These are phyloP conservation scores for Fomitopsis betulina DNA, from an alignment of 1,284 basidiomycete species.

Conservation along the genomic window DNA sequence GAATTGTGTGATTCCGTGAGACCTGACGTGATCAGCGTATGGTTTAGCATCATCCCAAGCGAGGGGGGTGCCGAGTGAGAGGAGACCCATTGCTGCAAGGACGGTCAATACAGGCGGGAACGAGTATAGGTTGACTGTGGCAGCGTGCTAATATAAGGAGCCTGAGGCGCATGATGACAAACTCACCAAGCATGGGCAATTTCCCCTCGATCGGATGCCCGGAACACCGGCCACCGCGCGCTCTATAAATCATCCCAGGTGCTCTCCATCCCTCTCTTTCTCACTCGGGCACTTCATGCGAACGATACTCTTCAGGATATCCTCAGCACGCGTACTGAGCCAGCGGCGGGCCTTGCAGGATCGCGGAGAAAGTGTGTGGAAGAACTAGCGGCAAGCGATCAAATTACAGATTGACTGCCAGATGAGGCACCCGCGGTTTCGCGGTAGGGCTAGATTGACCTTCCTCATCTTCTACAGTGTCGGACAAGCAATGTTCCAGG, in stretches of 20 bases:
- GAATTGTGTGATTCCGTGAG: constrained; percentile 95
- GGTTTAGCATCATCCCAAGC: constrained; percentile 89
- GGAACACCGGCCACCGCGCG: neutral
- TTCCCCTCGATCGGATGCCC: neutral
- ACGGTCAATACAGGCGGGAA: neutral
- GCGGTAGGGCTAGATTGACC: no score
- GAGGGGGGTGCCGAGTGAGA: constrained; percentile 93
- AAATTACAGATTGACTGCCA: neutral
- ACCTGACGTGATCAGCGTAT: constrained; percentile 86
- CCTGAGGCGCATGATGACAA: neutral
- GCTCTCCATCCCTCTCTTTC: neutral
- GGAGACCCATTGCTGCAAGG: constrained; percentile 73
- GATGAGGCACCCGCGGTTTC: neutral
- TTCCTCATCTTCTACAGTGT: no score
- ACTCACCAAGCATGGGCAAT: neutral
- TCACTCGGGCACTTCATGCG: neutral
- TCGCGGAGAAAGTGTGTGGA: neutral
- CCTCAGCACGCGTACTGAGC: neutral
- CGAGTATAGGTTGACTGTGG: neutral
- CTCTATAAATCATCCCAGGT: neutral
- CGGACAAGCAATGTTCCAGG: no score
- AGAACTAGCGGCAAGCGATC: neutral
- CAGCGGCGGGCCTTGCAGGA: neutral
- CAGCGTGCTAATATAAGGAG: neutral
- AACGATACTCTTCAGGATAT: neutral